Conservation (phyloP, 129 eudicot species). For the Rutidosis leptorrhynchoides region DNA sequence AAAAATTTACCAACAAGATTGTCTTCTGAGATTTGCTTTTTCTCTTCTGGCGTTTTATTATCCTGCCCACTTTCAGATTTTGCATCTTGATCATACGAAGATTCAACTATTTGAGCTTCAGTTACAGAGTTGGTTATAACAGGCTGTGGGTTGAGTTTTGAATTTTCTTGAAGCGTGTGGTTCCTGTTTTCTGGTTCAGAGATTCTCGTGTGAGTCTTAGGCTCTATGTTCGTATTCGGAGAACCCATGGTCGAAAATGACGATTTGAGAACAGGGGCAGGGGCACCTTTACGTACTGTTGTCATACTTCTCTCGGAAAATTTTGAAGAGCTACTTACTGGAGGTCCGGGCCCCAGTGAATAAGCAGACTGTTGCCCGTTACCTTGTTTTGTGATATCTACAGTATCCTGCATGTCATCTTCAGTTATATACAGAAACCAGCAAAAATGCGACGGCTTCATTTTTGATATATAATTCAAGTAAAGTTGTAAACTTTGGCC, state of each 20-base stretch:
- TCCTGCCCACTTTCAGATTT: slow-evolving; percentile 26
- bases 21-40: slow-evolving; percentile 36
- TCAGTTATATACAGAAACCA: slow-evolving; percentile 21
- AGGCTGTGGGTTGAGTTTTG: slow-evolving; percentile 22
- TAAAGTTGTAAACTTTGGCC: background rate
- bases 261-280: slow-evolving; percentile 37
- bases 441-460: slow-evolving; percentile 11
- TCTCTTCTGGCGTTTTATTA: slow-evolving; percentile 37
- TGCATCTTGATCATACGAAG: slow-evolving; percentile 27
- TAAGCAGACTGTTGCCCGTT: slow-evolving; percentile 24
- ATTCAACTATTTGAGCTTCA: slow-evolving; percentile 16
- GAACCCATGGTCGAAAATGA: slow-evolving; percentile 43
- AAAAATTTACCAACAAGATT: slow-evolving; percentile 45
- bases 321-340: slow-evolving; percentile 27
- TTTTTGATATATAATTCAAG: slow-evolving; percentile 13
- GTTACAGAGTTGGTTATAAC: slow-evolving; percentile 18
- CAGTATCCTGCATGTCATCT: slow-evolving; percentile 48
- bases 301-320: slow-evolving; percentile 49
- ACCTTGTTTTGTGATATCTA: slow-evolving; percentile 26
- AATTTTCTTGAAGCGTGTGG: slow-evolving; percentile 25
- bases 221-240: slow-evolving; percentile 31
- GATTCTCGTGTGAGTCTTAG: slow-evolving; percentile 20
- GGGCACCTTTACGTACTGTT: slow-evolving; percentile 34
- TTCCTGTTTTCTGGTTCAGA: slow-evolving; percentile 26
- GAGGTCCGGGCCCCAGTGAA: slow-evolving; percentile 20